phyloP scores from a whole-genome alignment of 495 filamentous ascomycete genomes.

The Clohesyomyces aquaticus region DNA sequence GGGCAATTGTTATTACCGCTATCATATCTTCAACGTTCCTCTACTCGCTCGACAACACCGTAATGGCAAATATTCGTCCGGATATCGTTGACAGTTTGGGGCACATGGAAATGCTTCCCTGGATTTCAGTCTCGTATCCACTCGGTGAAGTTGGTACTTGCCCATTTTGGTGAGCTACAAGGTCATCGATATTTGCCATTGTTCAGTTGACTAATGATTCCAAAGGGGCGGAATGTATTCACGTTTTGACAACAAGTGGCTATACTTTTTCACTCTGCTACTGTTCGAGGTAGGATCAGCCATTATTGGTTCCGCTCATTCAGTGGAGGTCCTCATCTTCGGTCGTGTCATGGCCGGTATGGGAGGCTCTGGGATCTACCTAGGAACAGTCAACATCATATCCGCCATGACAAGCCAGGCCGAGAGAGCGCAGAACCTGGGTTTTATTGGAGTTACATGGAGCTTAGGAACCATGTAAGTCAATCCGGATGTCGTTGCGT shows the following conservation, averaged over 20 bases:
- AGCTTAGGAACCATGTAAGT: conserved; percentile 25
- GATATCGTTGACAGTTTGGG: conserved; percentile 31
- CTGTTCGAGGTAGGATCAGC: conserved; percentile 48
- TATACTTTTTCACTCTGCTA: conserved; percentile 38
- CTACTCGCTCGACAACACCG: conserved; percentile 38
- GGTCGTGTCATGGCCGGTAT: conserved; percentile 47
- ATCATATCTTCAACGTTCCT: conserved; percentile 27
- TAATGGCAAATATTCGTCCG: conserved; percentile 36
- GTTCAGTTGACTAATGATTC: neutral
- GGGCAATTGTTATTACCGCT: conserved; percentile 16
- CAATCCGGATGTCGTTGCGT: too few species aligned
- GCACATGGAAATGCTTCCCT: conserved; percentile 28
- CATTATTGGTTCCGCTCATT: conserved; percentile 45
- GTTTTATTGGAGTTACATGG: conserved; percentile 19
- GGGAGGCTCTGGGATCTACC: conserved; percentile 30
- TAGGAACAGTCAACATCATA: conserved; percentile 20
- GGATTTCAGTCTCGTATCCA: conserved; percentile 35
- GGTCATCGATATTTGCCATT: too few species aligned
- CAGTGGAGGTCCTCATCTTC: conserved; percentile 44
- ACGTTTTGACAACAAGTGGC: conserved; percentile 45
- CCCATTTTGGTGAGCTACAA: conserved; percentile 25
- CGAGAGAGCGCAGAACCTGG: conserved; percentile 22
- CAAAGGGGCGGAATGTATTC: conserved; percentile 32
- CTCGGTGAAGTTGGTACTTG: conserved; percentile 10
- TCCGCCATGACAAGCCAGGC: conserved; percentile 16